Evolutionary conservation across 2,329 filamentous ascomycete genomes (phyloP), one percentile per base, ranked within the genome.

Genomic region (Arachnomyces sp.): DNA sequence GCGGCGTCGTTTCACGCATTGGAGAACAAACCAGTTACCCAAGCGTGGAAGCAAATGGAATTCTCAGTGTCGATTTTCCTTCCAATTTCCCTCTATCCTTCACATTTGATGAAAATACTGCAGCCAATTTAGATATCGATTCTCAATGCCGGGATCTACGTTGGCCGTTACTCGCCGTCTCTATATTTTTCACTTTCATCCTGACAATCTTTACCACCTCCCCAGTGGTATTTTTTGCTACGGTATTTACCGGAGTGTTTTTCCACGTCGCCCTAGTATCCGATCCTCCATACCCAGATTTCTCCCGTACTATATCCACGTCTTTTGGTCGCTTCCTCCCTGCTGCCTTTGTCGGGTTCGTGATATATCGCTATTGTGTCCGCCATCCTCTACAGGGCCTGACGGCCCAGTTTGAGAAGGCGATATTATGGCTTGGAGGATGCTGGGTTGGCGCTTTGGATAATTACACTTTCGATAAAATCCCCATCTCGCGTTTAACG

Each of bases 401-500:
- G 1, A 67, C 69, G 3, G 76, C 77, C 4, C 75, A 78, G 47
- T 52, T 77, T 36, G 77, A 80, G 47, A 80, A 78, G 55, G 78
- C 75, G 0, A 50, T 79, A 15, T 65, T 80, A 15, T 80, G 76
- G 76, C 64, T 80, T 0, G 75, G 76, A 0, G 66, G 71, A 8
- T 75, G 72, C 45, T 80, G 77, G 76, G 65, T 80, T 3, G 77
- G 75, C 12, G 74, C 74, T 15, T 51, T 80, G 39, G 78, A 78
- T 59, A 79, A 76, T 48, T 75, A 79, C 55, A 80, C 77, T 0
- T 79, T 80, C 51, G 77, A 80, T 57, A 70, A 71, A 36, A 76
- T 80, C 36, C 77, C 77, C 0, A 75, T 80, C 31, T 73, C 77
- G 41, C 75, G 77, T 13, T 65, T 80, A 15, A 80, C 77, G 0